Evolutionary conservation across 169 alveolate species (phyloP).

Genomic region (Plasmodium coatneyi): DNA sequence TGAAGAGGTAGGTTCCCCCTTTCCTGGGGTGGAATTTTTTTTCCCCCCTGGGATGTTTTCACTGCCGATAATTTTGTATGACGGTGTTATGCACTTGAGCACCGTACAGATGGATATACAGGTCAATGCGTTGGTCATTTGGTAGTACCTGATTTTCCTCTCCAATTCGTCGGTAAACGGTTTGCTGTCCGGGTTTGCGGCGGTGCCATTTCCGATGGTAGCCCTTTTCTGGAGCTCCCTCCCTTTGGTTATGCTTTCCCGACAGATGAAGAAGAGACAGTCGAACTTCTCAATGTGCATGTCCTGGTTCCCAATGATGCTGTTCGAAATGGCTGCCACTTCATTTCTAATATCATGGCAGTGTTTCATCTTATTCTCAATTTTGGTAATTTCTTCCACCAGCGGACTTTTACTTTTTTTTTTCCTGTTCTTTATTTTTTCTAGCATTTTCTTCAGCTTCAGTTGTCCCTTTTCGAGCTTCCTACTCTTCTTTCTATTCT

Average conservation of each 20-base stretch:
- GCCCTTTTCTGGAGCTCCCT: neutral
- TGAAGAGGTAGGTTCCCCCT: neutral
- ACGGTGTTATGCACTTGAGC: conserved; percentile 54
- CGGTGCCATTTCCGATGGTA: neutral
- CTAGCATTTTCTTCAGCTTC: conserved; percentile 29
- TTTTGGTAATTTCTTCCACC: conserved; percentile 21
- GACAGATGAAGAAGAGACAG: conserved; percentile 30
- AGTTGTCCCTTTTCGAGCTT: conserved; percentile 19
- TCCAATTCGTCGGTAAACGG: neutral
- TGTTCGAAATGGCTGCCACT: conserved; percentile 35
- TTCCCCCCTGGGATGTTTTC: neutral
- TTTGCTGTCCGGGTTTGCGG: neutral
- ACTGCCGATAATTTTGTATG: conserved; percentile 30
- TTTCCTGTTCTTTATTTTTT: conserved; percentile 15
- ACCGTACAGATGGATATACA: conserved; percentile 53
- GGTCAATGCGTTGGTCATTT: neutral
- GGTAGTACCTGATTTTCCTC: neutral
- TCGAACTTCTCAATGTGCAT: conserved; percentile 27
- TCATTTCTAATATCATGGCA: conserved; percentile 14
- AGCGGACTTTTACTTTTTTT: conserved; percentile 5
- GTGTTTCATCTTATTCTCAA: conserved; percentile 26
- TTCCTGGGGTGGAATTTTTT: neutral
- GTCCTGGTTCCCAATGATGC: conserved; percentile 36
- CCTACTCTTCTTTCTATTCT: conserved; percentile 3
- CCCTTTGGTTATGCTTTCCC: conserved; percentile 15